Conservation (phyloP, 108 stramenopile genomes). For the Cyclotella sp. region DNA sequence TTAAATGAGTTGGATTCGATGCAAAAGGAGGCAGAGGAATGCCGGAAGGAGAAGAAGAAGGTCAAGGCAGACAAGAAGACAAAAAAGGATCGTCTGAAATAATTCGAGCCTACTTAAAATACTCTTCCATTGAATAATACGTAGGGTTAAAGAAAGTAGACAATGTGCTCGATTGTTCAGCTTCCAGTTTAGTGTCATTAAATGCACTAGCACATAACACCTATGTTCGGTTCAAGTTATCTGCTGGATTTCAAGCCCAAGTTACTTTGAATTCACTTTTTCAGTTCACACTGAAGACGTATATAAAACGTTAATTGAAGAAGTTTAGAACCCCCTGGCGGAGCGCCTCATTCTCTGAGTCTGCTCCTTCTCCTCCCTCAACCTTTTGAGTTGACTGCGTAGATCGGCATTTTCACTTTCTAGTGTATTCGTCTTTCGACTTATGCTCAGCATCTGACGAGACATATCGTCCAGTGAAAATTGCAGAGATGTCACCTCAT, state of each 20-base stretch:
- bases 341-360: conserved; percentile 17
- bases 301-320: background rate
- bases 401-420: conserved; percentile 25
- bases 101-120: background rate
- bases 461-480: conserved; percentile 25
- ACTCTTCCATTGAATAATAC: background rate
- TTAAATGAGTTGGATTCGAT: conserved; percentile 61
- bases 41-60: conserved; percentile 50
- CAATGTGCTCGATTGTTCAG: background rate
- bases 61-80: conserved; percentile 40
- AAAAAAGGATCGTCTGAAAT: conserved; percentile 27
- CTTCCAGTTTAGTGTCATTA: too few relatives aligned
- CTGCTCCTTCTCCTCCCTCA: conserved; percentile 5
- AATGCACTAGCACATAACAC: too few relatives aligned
- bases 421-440: conserved; percentile 16
- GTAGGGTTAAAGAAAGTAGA: background rate
- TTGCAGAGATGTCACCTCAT: conserved; percentile 30
- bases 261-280: background rate
- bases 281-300: too few relatives aligned
- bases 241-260: background rate
- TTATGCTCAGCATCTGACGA: conserved; percentile 24
- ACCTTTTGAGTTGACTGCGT: conserved; percentile 9
- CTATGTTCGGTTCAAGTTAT: background rate
- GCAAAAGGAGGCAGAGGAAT: conserved; percentile 45
- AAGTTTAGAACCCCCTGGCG: conserved; percentile 15